phyloP scores from a whole-genome alignment of 495 filamentous ascomycete species.

The Penicillium bovifimosum region DNA sequence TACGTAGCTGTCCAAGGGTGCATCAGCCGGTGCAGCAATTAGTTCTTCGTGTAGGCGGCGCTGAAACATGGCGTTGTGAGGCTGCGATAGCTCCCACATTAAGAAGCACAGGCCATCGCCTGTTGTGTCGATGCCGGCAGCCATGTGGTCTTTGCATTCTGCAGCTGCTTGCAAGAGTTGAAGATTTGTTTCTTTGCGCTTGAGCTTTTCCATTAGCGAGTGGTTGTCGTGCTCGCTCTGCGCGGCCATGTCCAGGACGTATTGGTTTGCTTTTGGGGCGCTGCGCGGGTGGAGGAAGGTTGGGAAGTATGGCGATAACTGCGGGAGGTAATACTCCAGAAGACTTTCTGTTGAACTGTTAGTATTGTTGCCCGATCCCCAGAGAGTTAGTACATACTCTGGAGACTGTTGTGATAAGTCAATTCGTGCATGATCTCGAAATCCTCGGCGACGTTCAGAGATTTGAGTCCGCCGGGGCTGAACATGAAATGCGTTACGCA shows the following conservation, averaged over 20 bases:
- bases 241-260: constrained; percentile 23
- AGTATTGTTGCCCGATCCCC: constrained; percentile 23
- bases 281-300: constrained; percentile 22
- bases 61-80: constrained; percentile 42
- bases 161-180: constrained; percentile 30
- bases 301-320: constrained; percentile 24
- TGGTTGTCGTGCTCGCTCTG: constrained; percentile 20
- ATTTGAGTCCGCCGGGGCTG: constrained; percentile 54
- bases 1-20: constrained; percentile 44
- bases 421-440: constrained; percentile 60
- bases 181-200: constrained; percentile 25
- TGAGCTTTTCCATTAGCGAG: constrained; percentile 32
- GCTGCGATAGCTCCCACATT: constrained; percentile 61
- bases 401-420: constrained; percentile 58
- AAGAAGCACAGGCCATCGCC: constrained; percentile 60
- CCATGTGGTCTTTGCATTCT: constrained; percentile 47
- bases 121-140: constrained; percentile 63
- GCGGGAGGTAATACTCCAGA: constrained; percentile 26
- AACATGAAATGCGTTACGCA: constrained; percentile 62
- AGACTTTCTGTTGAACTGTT: constrained; percentile 27
- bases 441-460: constrained; percentile 44
- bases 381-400: constrained; percentile 38
- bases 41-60: constrained; percentile 45
- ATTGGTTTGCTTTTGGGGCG: constrained; percentile 28
- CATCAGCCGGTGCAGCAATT: constrained; percentile 9